Percentiles rank a stretch among this genome's conserved stretches.
phyloP scores from a whole-genome alignment of 768 basidiomycete species.

The Psilocybe subaeruginosa region DNA sequence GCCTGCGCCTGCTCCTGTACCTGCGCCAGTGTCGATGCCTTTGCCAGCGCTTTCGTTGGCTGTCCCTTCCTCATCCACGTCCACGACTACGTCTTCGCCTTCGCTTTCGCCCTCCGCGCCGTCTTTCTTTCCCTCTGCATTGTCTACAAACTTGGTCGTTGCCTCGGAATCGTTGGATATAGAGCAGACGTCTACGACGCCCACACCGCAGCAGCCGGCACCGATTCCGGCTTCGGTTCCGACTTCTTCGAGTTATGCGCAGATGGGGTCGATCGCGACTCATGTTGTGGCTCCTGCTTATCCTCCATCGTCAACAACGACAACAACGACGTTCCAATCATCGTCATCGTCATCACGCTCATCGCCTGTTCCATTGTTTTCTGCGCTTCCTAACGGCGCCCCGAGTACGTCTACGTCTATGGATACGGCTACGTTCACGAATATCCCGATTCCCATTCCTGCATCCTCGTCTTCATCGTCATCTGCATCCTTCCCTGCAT shows the following conservation, averaged over 20 bases:
- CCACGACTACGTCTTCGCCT: not conserved
- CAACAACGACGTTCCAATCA: not conserved
- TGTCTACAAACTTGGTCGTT: not conserved
- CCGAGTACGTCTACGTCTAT: not conserved
- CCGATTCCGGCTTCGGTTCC: no score
- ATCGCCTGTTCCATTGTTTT: no score
- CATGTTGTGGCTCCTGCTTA: no score
- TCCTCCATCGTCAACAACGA: not conserved
- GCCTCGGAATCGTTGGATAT: not conserved
- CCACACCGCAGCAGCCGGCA: constrained; percentile 6
- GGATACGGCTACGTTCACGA: no score
- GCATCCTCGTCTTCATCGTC: not conserved
- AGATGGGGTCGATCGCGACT: constrained; percentile 31
- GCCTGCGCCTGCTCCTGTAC: not conserved
- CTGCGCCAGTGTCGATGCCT: not conserved
- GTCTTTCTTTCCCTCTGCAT: not conserved
- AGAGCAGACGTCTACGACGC: not conserved
- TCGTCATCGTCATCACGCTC: no score
- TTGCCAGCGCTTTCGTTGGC: not conserved
- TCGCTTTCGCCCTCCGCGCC: not conserved
- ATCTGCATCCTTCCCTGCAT: not conserved
- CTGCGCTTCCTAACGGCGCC: not conserved
- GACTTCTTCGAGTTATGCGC: constrained; percentile 20
- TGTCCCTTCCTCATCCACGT: not conserved
- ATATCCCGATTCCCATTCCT: not conserved